A percentile compares a stretch with the other conserved stretches of the same genome.
Evolutionary conservation across 768 basidiomycete species (phyloP).

Genomic region (Saitozyma podzolica): DNA sequence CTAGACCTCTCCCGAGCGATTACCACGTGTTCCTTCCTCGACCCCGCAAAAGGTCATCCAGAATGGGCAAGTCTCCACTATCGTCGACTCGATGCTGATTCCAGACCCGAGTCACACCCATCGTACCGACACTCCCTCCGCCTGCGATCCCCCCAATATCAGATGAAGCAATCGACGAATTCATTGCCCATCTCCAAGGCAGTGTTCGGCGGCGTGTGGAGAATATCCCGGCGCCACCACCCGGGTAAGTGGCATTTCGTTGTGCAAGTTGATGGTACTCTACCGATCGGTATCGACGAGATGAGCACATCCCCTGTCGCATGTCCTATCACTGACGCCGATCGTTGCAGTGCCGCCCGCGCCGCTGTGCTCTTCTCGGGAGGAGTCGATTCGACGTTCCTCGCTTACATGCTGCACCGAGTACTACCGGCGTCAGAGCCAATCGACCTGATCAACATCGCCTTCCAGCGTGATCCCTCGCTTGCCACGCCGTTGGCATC

Average conservation of each 20-base stretch:
- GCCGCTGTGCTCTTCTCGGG: constrained; percentile 91
- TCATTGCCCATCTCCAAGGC: constrained; percentile 56
- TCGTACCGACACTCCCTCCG: constrained; percentile 9
- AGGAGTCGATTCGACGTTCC: constrained; percentile 85
- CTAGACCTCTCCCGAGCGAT: too few relatives aligned
- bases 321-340: constrained; percentile 19
- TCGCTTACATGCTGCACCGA: constrained; percentile 78
- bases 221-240: constrained; percentile 62
- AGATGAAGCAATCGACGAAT: constrained; percentile 13
- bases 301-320: too few relatives aligned
- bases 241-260: constrained; percentile 45
- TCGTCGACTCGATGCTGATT: background rate
- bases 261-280: constrained; percentile 23
- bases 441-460: constrained; percentile 88
- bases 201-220: constrained; percentile 69
- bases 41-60: background rate
- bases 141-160: background rate
- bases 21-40: background rate
- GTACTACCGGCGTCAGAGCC: constrained; percentile 72
- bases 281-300: too few relatives aligned
- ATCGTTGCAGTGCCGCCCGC: constrained; percentile 51
- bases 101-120: constrained; percentile 8
- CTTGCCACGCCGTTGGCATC: background rate
- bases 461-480: constrained; percentile 92
- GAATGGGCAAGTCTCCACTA: constrained; percentile 5